Base-by-base conservation (phyloP, 768 basidiomycete species). In the Ramaria rubella region DNA sequence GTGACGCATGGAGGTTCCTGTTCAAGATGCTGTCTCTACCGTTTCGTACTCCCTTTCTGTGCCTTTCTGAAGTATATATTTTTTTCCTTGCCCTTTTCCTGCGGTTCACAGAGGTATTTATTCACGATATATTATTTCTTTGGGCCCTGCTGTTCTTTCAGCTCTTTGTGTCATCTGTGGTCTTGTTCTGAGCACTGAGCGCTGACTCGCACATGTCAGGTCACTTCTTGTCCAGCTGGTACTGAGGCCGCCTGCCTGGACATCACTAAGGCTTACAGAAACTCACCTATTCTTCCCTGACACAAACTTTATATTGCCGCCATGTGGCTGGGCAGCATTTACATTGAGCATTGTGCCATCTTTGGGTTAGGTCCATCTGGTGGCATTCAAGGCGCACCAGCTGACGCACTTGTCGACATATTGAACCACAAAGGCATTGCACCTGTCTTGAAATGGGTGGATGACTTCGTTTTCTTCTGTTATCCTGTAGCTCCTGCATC, bases 301-400 rank as follows among this genome's bases (percentile, higher is more conserved):
- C 69, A 73, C 59, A 76, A 74, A 40, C 44, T 46, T 0, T 73
- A 68, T 67, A 61, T 75, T 3, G 69, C 73, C 0, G 43, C 71
- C 7, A 62, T 67, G 42, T 69, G 64, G 2, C 26, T 53, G 0
- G 63, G 64, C 9, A 2, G 30, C 0, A 70, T 70, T 34, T 73
- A 56, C 46, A 66, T 73, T 2, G 68, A 75, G 5, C 72, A 73
- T 52, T 49, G 51, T 36, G 51, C 62, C 36, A 69, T 70, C 1
- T 73, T 72, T 46, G 64, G 72, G 1, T 60, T 63, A 7, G 21
- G 66, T 0, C 66, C 64, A 0, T 65, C 69, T 0, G 70, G 70
- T 56, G 67, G 70, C 27, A 70, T 68, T 31, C 61, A 71, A 0
- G 68, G 73, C 0, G 64, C 64, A 60, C 67, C 71, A 2, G 67